Conservation (phyloP, 1,284 basidiomycete genomes). For the Melampsora americana region DNA sequence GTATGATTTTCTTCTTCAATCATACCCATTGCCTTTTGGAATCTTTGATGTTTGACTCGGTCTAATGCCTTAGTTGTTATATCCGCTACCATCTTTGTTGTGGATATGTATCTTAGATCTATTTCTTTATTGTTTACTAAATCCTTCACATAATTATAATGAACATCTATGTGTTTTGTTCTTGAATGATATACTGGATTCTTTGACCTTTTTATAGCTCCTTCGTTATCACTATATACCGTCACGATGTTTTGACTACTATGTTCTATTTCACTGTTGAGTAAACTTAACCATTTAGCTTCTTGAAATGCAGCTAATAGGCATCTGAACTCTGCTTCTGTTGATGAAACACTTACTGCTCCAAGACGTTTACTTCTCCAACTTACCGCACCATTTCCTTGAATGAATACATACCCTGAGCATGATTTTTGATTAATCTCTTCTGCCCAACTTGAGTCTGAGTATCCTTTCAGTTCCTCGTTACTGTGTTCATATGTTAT, state of each 20-base stretch:
- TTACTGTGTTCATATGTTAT: constrained; percentile 10
- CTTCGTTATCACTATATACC: constrained; percentile 22
- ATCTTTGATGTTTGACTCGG: constrained; percentile 31
- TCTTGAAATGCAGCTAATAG: constrained; percentile 18
- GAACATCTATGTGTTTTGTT: constrained; percentile 30
- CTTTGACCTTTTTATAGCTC: constrained; percentile 19
- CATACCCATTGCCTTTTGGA: constrained; percentile 20
- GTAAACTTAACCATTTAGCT: constrained; percentile 8
- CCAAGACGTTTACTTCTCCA: constrained; percentile 28
- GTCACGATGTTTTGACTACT: background rate
- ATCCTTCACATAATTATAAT: constrained; percentile 28
- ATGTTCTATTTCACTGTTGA: background rate
- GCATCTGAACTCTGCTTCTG: constrained; percentile 26
- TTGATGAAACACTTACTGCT: constrained; percentile 25
- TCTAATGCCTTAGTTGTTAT: constrained; percentile 36
- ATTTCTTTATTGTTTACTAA: constrained; percentile 28
- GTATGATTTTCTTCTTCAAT: background rate
- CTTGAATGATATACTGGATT: constrained; percentile 37
- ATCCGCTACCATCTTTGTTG: constrained; percentile 28
- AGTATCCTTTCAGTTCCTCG: constrained; percentile 15
- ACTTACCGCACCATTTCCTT: background rate
- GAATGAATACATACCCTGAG: background rate
- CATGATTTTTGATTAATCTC: background rate
- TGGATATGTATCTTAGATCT: constrained; percentile 14
- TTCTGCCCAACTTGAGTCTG: constrained; percentile 38